Percentiles rank a stretch among this genome's conserved stretches.
Conservation (phyloP, 1,284 basidiomycete genomes). For the Pseudozyma tsukubaensis region DNA sequence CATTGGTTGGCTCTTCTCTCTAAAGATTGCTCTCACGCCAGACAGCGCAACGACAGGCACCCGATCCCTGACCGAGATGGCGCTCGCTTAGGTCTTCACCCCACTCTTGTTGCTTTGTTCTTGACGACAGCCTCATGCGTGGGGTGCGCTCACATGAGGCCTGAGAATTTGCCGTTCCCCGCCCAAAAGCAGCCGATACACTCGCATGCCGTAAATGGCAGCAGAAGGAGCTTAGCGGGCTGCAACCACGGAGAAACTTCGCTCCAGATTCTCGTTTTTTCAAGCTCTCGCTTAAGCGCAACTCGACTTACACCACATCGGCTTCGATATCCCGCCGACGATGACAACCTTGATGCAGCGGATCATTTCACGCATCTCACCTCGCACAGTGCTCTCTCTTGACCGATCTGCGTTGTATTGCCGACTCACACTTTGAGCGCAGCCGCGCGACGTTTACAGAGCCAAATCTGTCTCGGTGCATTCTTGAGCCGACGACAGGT, state of each 20-base stretch:
- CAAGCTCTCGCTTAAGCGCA: conserved; percentile 30
- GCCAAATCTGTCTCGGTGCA: too few species aligned
- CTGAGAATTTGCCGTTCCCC: neutral
- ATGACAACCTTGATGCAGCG: neutral
- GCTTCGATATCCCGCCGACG: neutral
- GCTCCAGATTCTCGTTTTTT: conserved; percentile 15
- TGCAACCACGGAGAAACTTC: conserved; percentile 46
- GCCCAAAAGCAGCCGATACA: neutral
- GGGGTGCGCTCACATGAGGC: neutral
- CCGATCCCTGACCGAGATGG: conserved; percentile 25
- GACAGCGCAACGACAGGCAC: conserved; percentile 13
- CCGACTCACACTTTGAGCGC: too few species aligned
- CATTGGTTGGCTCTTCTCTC: too few species aligned
- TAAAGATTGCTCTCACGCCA: neutral
- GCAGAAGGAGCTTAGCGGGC: conserved; percentile 14
- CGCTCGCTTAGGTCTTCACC: neutral
- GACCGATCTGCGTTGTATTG: too few species aligned
- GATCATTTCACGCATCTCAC: neutral
- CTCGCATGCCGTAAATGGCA: conserved; percentile 8
- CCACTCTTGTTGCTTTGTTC: neutral
- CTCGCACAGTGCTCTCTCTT: neutral
- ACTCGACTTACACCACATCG: conserved; percentile 4
- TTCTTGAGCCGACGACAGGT: too few species aligned
- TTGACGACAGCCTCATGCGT: too few species aligned
- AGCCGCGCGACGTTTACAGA: too few species aligned